A percentile compares a stretch with the other conserved stretches of the same genome.
Evolutionary conservation across 305 asterid genomes (phyloP).

Genomic region (Fraxinus latifolia): DNA sequence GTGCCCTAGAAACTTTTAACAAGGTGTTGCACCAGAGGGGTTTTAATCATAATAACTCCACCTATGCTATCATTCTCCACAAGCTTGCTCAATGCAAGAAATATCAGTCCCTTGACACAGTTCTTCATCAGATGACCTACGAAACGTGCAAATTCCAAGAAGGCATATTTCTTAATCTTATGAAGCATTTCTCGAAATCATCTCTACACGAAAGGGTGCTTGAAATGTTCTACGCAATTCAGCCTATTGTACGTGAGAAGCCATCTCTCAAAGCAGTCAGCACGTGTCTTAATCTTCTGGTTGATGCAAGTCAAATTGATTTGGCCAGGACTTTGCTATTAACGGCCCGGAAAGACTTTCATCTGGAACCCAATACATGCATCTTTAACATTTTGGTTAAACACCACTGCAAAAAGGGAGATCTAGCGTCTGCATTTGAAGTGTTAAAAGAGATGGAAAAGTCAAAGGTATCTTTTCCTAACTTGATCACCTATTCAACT

Average conservation of each 20-base stretch:
- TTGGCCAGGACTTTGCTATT: conserved; percentile 60
- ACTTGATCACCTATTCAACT: conserved; percentile 85
- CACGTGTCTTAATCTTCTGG: conserved; percentile 80
- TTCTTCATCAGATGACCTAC: conserved; percentile 74
- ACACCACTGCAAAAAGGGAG: conserved; percentile 72
- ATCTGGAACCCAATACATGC: conserved; percentile 72
- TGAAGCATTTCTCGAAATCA: conserved; percentile 76
- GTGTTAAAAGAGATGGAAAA: conserved; percentile 77
- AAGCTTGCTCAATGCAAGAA: conserved; percentile 68
- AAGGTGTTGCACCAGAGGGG: conserved; percentile 71
- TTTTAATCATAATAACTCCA: conserved; percentile 67
- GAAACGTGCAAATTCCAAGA: conserved; percentile 90
- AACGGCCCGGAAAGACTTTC: conserved; percentile 51
- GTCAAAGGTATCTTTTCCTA: conserved; percentile 54
- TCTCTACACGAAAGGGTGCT: conserved; percentile 63
- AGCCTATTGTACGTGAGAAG: conserved; percentile 57
- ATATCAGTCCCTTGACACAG: conserved; percentile 51
- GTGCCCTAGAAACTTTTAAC: conserved; percentile 63
- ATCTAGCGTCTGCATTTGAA: conserved; percentile 62
- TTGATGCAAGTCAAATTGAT: conserved; percentile 63
- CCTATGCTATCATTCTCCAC: conserved; percentile 67
- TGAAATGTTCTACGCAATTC: conserved; percentile 62
- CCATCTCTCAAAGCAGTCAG: conserved; percentile 87
- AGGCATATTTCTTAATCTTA: conserved; percentile 78
- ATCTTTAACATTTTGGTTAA: conserved; percentile 87